Conservation (phyloP, 2,329 filamentous ascomycete species). For the Epichloe baconii region DNA sequence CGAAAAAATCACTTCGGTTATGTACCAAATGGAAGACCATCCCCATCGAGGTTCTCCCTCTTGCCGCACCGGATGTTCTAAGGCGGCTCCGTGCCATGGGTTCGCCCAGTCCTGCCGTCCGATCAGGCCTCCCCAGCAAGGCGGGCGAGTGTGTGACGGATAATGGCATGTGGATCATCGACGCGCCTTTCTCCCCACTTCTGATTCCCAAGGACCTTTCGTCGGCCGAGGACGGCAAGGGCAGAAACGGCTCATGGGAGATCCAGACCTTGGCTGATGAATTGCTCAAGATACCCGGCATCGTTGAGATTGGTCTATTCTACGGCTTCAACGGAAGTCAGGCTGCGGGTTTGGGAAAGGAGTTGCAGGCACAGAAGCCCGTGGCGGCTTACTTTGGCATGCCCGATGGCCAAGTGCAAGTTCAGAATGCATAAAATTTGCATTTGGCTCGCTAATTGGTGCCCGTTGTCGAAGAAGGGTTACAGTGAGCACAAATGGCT, state of each 20-base stretch:
- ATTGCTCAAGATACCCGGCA: conserved; percentile 72
- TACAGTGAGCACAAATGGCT: background rate
- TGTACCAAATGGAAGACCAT: conserved; percentile 69
- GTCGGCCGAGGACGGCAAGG: conserved; percentile 35
- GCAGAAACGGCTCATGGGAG: conserved; percentile 56
- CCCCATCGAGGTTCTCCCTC: conserved; percentile 85
- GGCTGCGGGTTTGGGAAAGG: conserved; percentile 36
- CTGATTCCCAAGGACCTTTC: conserved; percentile 44
- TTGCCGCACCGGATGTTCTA: conserved; percentile 67
- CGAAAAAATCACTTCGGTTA: conserved; percentile 74
- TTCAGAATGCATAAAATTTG: conserved; percentile 11
- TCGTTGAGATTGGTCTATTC: conserved; percentile 88
- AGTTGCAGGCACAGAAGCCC: conserved; percentile 71
- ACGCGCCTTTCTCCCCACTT: conserved; percentile 74
- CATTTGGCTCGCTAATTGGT: no score
- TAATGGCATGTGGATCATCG: conserved; percentile 64
- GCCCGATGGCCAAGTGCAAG: conserved; percentile 52
- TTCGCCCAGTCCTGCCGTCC: conserved; percentile 54
- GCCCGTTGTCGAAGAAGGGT: background rate
- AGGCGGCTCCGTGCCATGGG: conserved; percentile 60
- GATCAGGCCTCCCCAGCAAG: conserved; percentile 62
- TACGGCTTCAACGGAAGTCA: conserved; percentile 66
- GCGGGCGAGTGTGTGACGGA: conserved; percentile 59
- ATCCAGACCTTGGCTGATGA: conserved; percentile 59
- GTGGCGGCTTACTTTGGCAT: conserved; percentile 92